Conservation (phyloP, 179 eudicot species). For the Kewa caespitosa region DNA sequence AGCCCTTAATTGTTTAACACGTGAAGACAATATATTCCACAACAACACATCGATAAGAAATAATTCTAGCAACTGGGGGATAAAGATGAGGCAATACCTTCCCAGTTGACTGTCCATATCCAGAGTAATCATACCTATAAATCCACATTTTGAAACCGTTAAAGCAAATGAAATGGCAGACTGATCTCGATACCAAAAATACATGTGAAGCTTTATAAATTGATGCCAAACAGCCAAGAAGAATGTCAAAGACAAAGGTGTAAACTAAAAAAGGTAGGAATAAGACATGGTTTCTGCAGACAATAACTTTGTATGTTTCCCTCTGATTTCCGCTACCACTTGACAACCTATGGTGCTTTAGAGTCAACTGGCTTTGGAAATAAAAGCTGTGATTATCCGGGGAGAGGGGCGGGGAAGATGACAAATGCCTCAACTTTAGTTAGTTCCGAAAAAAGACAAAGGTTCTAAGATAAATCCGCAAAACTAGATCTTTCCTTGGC, state of each 20-base stretch:
- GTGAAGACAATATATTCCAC: neutral
- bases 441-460: too few relatives aligned
- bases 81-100: conserved; percentile 52
- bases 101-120: conserved; percentile 96
- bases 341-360: neutral
- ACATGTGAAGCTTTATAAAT: neutral
- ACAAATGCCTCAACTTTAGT: too few relatives aligned
- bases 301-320: neutral
- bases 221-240: conserved; percentile 7
- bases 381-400: too few relatives aligned
- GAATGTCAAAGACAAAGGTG: neutral
- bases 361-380: neutral
- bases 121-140: conserved; percentile 90
- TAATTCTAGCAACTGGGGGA: neutral
- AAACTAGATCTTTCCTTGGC: too few relatives aligned
- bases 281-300: neutral
- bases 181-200: neutral
- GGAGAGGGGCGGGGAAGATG: too few relatives aligned
- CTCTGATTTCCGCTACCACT: neutral
- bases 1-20: neutral
- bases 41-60: neutral
- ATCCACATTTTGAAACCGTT: neutral
- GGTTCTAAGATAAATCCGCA: too few relatives aligned
- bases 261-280: neutral
- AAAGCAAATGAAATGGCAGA: conserved; percentile 3